Conservation (phyloP, 2,329 filamentous ascomycete genomes). For the Karstenula rhodostoma region DNA sequence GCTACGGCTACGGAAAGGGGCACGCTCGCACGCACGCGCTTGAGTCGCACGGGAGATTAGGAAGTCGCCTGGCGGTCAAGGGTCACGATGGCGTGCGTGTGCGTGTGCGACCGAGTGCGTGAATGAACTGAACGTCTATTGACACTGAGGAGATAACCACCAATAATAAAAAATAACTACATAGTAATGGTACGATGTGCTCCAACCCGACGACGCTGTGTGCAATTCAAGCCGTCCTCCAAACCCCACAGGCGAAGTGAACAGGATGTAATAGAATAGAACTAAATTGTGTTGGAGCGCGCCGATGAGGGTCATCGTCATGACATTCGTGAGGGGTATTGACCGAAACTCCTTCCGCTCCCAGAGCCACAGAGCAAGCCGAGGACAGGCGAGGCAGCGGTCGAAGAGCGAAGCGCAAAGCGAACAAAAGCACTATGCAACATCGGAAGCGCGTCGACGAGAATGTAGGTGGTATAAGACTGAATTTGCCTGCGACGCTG, state of each 20-base stretch:
- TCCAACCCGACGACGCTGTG: slow-evolving; percentile 10
- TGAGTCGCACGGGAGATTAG: slow-evolving; percentile 18
- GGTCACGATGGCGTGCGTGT: neutral
- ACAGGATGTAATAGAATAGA: neutral
- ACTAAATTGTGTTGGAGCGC: slow-evolving; percentile 10
- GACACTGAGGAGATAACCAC: neutral
- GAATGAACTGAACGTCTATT: slow-evolving; percentile 10
- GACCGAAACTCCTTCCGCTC: slow-evolving; percentile 12
- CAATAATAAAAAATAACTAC: neutral
- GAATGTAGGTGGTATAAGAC: slow-evolving; percentile 33
- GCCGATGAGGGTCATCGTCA: slow-evolving; percentile 19
- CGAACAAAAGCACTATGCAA: slow-evolving; percentile 34
- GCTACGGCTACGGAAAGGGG: too few species aligned
- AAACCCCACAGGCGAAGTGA: neutral
- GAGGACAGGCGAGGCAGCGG: neutral
- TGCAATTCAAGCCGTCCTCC: slow-evolving; percentile 8
- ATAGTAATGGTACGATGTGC: slow-evolving; percentile 10
- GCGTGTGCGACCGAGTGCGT: neutral
- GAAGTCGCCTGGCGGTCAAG: neutral
- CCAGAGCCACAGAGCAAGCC: slow-evolving; percentile 2
- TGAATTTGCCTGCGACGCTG: slow-evolving; percentile 49
- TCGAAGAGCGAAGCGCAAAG: slow-evolving; percentile 5
- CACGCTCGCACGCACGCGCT: slow-evolving; percentile 12
- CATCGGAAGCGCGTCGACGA: slow-evolving; percentile 35
- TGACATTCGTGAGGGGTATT: slow-evolving; percentile 21